Conservation (phyloP, 257 asterid genomes). For the Ehretia macrophylla region DNA sequence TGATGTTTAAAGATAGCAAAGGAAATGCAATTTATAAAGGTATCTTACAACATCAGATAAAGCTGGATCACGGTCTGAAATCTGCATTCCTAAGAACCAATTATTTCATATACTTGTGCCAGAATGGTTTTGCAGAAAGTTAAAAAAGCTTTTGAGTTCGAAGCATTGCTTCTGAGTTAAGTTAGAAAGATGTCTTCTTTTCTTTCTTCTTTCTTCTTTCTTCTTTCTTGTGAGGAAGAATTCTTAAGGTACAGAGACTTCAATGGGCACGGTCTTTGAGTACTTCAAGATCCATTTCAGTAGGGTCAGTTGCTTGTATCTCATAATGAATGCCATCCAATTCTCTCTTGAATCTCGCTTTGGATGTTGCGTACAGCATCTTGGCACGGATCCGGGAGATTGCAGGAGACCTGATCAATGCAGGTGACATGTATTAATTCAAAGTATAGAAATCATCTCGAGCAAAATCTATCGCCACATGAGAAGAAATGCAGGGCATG, state of each 20-base stretch:
- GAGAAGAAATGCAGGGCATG: not conserved
- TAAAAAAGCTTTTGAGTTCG: no score
- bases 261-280: conserved; percentile 29
- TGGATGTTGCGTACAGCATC: conserved; percentile 41
- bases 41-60: not conserved
- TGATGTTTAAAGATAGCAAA: no score
- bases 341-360: conserved; percentile 34
- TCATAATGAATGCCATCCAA: conserved; percentile 36
- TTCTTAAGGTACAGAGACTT: not conserved
- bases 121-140: not conserved
- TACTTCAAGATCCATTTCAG: conserved; percentile 40
- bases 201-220: not conserved
- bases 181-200: no score
- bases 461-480: no score
- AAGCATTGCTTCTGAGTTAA: no score
- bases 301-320: conserved; percentile 41
- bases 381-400: conserved; percentile 32
- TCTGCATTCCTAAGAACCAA: not conserved
- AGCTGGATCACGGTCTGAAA: not conserved
- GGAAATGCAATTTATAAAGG: no score
- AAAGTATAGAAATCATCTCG: not conserved
- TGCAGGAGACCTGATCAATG: conserved; percentile 29
- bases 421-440: not conserved
- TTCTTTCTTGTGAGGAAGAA: not conserved
- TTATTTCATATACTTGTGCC: not conserved